These are phyloP conservation scores for Aureobasidium sp. DNA, from an alignment of 2,329 filamentous ascomycete genomes.

Conservation along the genomic window DNA sequence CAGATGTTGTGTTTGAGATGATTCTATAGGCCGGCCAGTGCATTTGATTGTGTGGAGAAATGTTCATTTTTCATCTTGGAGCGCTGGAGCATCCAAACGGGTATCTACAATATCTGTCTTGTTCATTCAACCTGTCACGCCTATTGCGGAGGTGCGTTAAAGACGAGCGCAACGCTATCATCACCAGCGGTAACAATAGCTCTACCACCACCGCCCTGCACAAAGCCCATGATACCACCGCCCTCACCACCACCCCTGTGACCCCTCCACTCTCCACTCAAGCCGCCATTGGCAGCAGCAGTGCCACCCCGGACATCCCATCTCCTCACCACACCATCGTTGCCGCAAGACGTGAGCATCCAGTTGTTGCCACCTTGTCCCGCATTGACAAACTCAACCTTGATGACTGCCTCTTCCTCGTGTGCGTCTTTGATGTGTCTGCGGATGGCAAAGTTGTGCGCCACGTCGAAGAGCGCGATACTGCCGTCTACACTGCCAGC, in stretches of 20 bases:
- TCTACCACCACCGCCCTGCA: slow-evolving; percentile 66
- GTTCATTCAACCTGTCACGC: background rate
- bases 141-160: slow-evolving; percentile 36
- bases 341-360: slow-evolving; percentile 77
- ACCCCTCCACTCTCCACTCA: slow-evolving; percentile 82
- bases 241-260: slow-evolving; percentile 78
- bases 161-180: slow-evolving; percentile 63
- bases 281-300: slow-evolving; percentile 55
- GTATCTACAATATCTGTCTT: background rate
- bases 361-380: slow-evolving; percentile 35
- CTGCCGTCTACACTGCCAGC: slow-evolving; percentile 56
- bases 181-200: slow-evolving; percentile 84
- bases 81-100: background rate
- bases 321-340: slow-evolving; percentile 81
- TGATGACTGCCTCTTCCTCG: slow-evolving; percentile 82
- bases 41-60: too few relatives aligned
- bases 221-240: slow-evolving; percentile 83
- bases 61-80: background rate
- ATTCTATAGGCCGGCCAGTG: too few relatives aligned
- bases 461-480: slow-evolving; percentile 80
- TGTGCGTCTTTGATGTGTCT: slow-evolving; percentile 74
- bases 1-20: too few relatives aligned
- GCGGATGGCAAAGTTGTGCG: slow-evolving; percentile 78
- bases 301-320: slow-evolving; percentile 75
- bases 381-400: slow-evolving; percentile 71